Base-by-base conservation (phyloP, 768 basidiomycete genomes). In the Naganishia vaughanmartiniae region DNA sequence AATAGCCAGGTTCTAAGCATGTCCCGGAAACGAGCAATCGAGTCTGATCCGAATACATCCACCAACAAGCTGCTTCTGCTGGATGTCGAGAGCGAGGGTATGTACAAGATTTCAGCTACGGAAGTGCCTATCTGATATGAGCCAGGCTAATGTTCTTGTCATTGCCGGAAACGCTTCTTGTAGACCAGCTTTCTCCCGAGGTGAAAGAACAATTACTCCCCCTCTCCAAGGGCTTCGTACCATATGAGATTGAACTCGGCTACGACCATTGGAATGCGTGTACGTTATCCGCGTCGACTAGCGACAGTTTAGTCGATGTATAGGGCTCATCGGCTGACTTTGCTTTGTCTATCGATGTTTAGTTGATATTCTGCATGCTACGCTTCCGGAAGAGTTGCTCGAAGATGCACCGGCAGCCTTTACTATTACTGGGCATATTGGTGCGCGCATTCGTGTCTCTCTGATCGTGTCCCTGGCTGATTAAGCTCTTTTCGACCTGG, bases 341-440 rank as follows among this genome's bases (percentile, higher is more conserved):
- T n/a, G 33, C 39, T 42, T 39, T 17, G 24, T 17, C 21, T 15
- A 7, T 55, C 42, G 54, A 78, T 26, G 24, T 36, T 15, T n/a
- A 63, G 80, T 73, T 26, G 91, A 97, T 55, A 88, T 97, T 36
- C 82, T 99, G 21, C 86, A 89, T 54, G 86, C 89, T 14, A 85
- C 93, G 63, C 84, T 99, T 11, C 96, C 95, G 0, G 86, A 90
- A 73, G 85, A 88, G 33, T 84, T 94, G 7, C 84, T 87, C 26
- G 88, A 89, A 53, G 90, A 89, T 21, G 87, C 91, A 0, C 96
- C 96, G 0, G 87, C 87, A 0, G 90, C 92, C 0, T 98, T 93
- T 82, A 89, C 94, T 10, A 85, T 87, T 66, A 90, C 88, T 0
- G 95, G 95, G 0, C 96, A 99, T 80, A 88, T 99, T 63, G 94